Evolutionary conservation across 257 asterid genomes (phyloP).

Genomic region (Avicennia marina): DNA sequence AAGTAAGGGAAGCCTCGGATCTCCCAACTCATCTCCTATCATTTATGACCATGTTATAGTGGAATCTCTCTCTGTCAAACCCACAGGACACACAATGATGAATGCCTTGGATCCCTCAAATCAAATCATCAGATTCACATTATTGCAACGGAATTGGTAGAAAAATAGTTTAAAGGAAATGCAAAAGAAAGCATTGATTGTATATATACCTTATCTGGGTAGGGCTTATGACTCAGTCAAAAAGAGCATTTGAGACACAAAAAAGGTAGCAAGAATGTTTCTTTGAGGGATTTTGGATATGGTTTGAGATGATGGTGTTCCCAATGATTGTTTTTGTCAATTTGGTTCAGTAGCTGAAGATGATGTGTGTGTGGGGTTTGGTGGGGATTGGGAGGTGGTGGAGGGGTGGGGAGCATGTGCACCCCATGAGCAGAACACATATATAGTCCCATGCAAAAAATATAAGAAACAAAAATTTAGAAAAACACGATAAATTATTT

Average conservation of each 20-base stretch:
- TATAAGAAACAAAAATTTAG: no score
- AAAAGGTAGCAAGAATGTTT: constrained; percentile 50
- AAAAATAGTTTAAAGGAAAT: constrained; percentile 14
- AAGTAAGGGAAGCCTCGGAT: constrained; percentile 85
- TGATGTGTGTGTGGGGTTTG: no score
- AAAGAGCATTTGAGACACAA: constrained; percentile 33
- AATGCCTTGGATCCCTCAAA: constrained; percentile 77
- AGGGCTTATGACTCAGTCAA: constrained; percentile 44
- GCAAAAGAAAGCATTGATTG: neutral
- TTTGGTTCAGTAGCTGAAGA: constrained; percentile 17
- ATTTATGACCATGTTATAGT: constrained; percentile 27
- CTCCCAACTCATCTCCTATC: constrained; percentile 42
- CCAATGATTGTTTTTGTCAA: constrained; percentile 50
- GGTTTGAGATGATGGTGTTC: constrained; percentile 32
- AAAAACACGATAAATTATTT: no score
- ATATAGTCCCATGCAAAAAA: no score
- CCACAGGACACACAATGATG: constrained; percentile 21
- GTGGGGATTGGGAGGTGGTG: no score
- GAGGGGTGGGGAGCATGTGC: no score
- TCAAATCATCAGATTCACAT: constrained; percentile 39
- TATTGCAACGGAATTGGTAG: constrained; percentile 21
- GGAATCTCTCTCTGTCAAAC: constrained; percentile 16
- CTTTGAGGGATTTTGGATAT: constrained; percentile 22
- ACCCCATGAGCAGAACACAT: no score
- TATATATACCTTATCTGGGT: constrained; percentile 18